Evolutionary conservation across 2,329 filamentous ascomycete species (phyloP), one percentile per base, ranked within the genome.

Genomic region (Pestalotiopsis fici): DNA sequence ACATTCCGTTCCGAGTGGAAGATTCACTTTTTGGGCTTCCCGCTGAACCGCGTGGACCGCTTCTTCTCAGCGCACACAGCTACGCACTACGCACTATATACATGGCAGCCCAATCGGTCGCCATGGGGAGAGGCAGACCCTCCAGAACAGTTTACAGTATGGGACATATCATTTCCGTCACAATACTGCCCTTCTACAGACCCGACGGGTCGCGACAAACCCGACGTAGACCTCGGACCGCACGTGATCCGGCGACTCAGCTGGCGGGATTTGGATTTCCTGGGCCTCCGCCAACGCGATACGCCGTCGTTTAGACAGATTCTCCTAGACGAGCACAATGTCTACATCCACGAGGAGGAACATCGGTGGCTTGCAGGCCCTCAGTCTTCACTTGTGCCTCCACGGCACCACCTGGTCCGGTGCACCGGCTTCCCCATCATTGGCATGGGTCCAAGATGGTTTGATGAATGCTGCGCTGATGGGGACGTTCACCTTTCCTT

Each of bases 41-140:
- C 87, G 1, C 73, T 89, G 6, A 86, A 84, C 71, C 78, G 81
- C n/a, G 78, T 81, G 50, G 87, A 89, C 73, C 85, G 88, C n/a
- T 89, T 90, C 81, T 89, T 87, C 76, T 90, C 87, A 11, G 78
- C 85, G 1, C 89, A 91, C 74, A 90, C 81, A 60, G 73, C 80
- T 15, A 87, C 82, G 0, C 88, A 91, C 74, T 91, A 90, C 76
- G 87, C 83, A 50, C 79, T 90, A 15, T 91, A 90, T 75, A 81
- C 86, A 31, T 90, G 88, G 88, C 87, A 90, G 71, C 84, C 86
- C 2, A 86, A 86, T 69, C 83, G 84, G 59, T 85, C 84, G 57
- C 79, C 85, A 47, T 87, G 85, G 79, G 83, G 83, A 43, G 85
- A 88, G 64, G 85, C 87, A 71, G 83, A 85, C 13, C 87, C 87